A percentile compares a stretch with the other conserved stretches of the same genome.
These are phyloP conservation scores for Serendipita vermifera DNA, from an alignment of 768 basidiomycete species.

Conservation along the genomic window DNA sequence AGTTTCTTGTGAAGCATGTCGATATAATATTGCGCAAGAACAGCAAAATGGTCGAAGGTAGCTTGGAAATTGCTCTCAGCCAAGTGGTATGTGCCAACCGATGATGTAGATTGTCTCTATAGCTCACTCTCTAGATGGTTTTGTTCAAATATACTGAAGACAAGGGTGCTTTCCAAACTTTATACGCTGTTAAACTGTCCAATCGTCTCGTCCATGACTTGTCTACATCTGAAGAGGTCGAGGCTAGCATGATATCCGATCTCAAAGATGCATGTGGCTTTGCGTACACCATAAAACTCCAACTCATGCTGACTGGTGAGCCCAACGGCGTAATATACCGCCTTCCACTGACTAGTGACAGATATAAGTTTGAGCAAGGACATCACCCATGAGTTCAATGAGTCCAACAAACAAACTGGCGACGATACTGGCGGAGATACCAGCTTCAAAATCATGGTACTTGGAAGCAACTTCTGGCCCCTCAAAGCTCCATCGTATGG, in stretches of 20 bases:
- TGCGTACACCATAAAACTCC: constrained; percentile 91
- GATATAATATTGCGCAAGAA: constrained; percentile 83
- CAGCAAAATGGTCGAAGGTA: constrained; percentile 87
- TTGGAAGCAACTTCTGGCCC: too few species aligned
- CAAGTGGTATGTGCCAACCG: constrained; percentile 51
- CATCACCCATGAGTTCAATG: too few species aligned
- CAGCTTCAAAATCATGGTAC: too few species aligned
- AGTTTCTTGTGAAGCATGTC: constrained; percentile 85
- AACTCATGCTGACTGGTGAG: constrained; percentile 90
- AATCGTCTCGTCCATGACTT: constrained; percentile 83
- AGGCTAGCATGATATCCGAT: constrained; percentile 96
- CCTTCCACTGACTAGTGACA: too few species aligned
- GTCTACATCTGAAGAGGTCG: constrained; percentile 90
- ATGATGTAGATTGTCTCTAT: not conserved
- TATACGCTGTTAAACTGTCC: constrained; percentile 88
- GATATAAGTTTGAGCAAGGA: too few species aligned
- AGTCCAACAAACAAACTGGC: too few species aligned
- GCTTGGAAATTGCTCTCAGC: constrained; percentile 78
- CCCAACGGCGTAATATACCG: not conserved
- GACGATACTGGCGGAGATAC: too few species aligned
- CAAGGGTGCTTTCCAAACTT: constrained; percentile 97
- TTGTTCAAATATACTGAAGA: constrained; percentile 98
- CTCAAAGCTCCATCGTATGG: too few species aligned
- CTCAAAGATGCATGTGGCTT: constrained; percentile 93
- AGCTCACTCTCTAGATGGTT: constrained; percentile 53